Evolutionary conservation across 2,329 filamentous ascomycete genomes (phyloP), one percentile per base, ranked within the genome.

Genomic region (Ceratocystis huliohia): DNA sequence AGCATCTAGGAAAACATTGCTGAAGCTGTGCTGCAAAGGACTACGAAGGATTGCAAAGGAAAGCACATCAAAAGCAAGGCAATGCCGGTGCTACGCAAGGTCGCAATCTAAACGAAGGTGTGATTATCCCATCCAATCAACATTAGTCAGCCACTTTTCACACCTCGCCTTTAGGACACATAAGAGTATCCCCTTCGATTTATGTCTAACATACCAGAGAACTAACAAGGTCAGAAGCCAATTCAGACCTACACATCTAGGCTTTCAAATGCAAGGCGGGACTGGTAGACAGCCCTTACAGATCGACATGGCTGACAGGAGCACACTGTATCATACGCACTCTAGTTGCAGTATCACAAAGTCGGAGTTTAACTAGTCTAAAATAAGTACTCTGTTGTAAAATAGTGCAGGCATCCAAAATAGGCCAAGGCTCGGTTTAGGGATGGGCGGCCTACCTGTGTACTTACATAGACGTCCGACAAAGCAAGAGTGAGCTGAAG

Each of bases 271-370:
- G 0, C 25, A 59, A 20, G 17, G 17, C 15, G 10, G 25, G n/a
- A 8, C 30, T 37, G 17, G 7, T 30, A 30, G 5, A 3, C 28
- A 33, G 33, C 56, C 56, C 56, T 59, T 37, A 59, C 53, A 59
- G 25, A 59, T n/a, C 53, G 37, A 37, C 28, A 59, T 59, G 56
- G 56, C 56, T 59, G 56, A n/a, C 56, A 59, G 56, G 56, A 59
- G 37, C 25, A 33, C 15, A 8, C 25, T 37, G 53, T n/a, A 15
- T 33, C 56, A 59, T 33, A 33, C 37, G 56, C 17, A 59, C 28
- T 33, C 28, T 59, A n/a, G 30, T 8, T 59, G 30, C 30, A 17
- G 56, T 59, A 30, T 37, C 25, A 59, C 56, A 37, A 30, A 37
- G 56, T 33, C 15, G 28, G 33, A 20, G 56, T 17, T 57, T 3